Conservation (phyloP, 352 stramenopile genomes). For the Phytophthora chlamydospora region DNA sequence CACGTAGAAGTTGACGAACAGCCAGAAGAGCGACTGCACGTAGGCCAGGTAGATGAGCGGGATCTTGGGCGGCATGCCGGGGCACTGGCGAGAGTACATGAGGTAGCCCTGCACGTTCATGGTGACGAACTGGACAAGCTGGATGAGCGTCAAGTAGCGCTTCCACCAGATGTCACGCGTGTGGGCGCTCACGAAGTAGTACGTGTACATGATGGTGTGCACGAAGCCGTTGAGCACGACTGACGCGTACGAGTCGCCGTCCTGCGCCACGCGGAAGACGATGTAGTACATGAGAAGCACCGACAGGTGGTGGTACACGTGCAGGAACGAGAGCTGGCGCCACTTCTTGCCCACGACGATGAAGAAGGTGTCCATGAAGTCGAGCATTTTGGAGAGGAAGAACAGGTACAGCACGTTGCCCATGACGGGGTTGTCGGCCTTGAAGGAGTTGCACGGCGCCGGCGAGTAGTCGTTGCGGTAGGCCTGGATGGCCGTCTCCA, state of each 20-base stretch:
- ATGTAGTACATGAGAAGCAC: conserved; percentile 97
- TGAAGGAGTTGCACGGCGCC: conserved; percentile 88
- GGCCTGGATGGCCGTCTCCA: conserved; percentile 89
- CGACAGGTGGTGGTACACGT: conserved; percentile 97
- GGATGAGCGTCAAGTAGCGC: conserved; percentile 93
- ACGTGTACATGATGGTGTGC: conserved; percentile 98
- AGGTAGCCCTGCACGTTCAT: conserved; percentile 74
- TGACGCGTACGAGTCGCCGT: conserved; percentile 95
- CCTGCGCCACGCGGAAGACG: conserved; percentile 91
- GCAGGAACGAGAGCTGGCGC: conserved; percentile 95
- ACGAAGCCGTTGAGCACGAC: conserved; percentile 96
- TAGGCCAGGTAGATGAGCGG: conserved; percentile 92
- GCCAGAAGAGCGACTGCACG: conserved; percentile 94
- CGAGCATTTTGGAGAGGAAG: conserved; percentile 95
- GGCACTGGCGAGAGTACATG: conserved; percentile 83
- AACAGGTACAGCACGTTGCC: conserved; percentile 95
- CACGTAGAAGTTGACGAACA: conserved; percentile 98
- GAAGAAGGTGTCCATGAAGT: conserved; percentile 93
- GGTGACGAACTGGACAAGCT: conserved; percentile 93
- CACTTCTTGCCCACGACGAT: conserved; percentile 97
- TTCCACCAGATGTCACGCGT: conserved; percentile 98
- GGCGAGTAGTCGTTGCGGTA: conserved; percentile 90
- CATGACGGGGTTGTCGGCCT: conserved; percentile 84
- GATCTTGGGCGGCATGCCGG: conserved; percentile 72
- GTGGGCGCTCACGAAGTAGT: conserved; percentile 98